phyloP scores from a whole-genome alignment of 108 stramenopile genomes.

The Cyclotella cryptica region DNA sequence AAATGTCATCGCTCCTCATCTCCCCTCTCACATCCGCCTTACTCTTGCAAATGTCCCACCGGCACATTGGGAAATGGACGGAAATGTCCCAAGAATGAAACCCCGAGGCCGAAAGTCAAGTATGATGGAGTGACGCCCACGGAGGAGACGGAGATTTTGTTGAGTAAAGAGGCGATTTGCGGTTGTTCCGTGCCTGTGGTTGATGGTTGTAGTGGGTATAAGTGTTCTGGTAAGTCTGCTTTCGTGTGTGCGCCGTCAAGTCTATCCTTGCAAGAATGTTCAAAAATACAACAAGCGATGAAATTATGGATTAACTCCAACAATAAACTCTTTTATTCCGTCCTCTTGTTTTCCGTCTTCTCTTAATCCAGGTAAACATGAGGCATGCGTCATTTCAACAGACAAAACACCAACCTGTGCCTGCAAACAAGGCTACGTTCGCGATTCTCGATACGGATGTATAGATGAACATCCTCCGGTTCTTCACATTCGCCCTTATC shows the following conservation, averaged over 20 bases:
- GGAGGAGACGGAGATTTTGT: slow-evolving; percentile 58
- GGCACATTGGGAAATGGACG: slow-evolving; percentile 84
- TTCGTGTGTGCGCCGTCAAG: not conserved
- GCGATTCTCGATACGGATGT: slow-evolving; percentile 69
- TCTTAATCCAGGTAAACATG: slow-evolving; percentile 60
- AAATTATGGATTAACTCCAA: too few relatives aligned
- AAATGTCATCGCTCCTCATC: slow-evolving; percentile 61
- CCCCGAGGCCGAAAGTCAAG: slow-evolving; percentile 70
- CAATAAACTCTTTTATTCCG: not conserved
- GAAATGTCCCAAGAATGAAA: slow-evolving; percentile 43
- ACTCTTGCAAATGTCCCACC: slow-evolving; percentile 72
- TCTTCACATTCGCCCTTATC: slow-evolving; percentile 29
- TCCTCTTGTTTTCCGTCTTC: not conserved
- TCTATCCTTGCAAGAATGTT: too few relatives aligned
- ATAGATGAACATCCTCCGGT: slow-evolving; percentile 87
- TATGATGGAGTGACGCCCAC: slow-evolving; percentile 87
- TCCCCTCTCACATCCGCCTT: slow-evolving; percentile 58
- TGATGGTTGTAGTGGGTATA: slow-evolving; percentile 86
- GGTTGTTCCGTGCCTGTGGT: slow-evolving; percentile 80
- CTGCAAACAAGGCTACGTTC: slow-evolving; percentile 83
- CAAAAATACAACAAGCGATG: too few relatives aligned
- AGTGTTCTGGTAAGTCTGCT: slow-evolving; percentile 67
- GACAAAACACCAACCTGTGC: slow-evolving; percentile 69
- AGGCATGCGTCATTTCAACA: slow-evolving; percentile 65
- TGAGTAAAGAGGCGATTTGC: slow-evolving; percentile 77